These are phyloP conservation scores for Sechiopsis laciniata DNA, from an alignment of 306 rosid species.

Conservation along the genomic window DNA sequence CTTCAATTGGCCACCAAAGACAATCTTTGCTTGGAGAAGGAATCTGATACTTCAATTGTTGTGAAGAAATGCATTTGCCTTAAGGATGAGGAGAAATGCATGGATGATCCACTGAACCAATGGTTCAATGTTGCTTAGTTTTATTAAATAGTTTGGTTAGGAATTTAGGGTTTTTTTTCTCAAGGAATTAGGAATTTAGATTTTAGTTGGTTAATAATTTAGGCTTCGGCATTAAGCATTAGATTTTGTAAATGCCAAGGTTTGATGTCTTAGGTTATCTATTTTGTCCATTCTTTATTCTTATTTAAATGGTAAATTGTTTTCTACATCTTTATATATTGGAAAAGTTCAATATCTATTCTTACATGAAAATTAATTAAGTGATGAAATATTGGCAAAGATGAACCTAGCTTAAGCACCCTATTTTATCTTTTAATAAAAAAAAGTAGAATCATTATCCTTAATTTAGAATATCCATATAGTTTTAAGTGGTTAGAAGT, in stretches of 20 bases:
- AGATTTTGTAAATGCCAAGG: neutral
- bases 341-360: neutral
- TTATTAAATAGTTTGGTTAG: neutral
- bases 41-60: slow-evolving; percentile 27
- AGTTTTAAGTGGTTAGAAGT: neutral
- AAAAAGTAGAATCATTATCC: no score
- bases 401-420: neutral
- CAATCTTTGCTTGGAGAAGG: slow-evolving; percentile 30
- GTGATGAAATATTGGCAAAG: no score
- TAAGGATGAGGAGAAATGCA: slow-evolving; percentile 29
- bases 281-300: neutral
- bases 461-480: no score
- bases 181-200: no score
- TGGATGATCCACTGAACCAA: slow-evolving; percentile 34
- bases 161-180: neutral
- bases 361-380: no score
- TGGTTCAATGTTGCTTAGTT: slow-evolving; percentile 38
- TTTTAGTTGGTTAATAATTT: no score
- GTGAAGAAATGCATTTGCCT: slow-evolving; percentile 39
- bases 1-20: slow-evolving; percentile 42
- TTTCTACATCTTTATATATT: neutral
- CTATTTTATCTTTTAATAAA: no score
- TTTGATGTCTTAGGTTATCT: neutral
- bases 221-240: neutral
- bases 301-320: neutral